Evolutionary conservation across 495 filamentous ascomycete genomes (phyloP).

Genomic region (Bacidia rubella): DNA sequence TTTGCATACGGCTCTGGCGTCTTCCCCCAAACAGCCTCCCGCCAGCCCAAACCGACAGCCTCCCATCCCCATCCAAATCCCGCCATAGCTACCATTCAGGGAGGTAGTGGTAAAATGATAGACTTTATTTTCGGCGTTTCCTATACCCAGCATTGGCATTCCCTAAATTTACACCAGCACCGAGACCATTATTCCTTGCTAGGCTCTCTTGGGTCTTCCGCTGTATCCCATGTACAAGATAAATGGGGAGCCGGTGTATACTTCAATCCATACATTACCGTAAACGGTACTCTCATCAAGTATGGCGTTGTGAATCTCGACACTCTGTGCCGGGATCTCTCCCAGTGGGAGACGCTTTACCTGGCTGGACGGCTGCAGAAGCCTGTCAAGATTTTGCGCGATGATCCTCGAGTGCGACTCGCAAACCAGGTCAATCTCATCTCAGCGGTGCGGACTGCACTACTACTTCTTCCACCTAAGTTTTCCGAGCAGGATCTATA

Average conservation of each 20-base stretch:
- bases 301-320: constrained; percentile 91
- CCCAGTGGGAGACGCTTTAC: constrained; percentile 83
- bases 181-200: constrained; percentile 84
- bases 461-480: constrained; percentile 65
- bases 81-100: constrained; percentile 67
- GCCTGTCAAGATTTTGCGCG: constrained; percentile 91
- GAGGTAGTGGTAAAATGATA: constrained; percentile 86
- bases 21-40: constrained; percentile 61
- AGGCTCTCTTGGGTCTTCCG: constrained; percentile 70
- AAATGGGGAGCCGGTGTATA: constrained; percentile 85
- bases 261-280: constrained; percentile 88
- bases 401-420: constrained; percentile 78
- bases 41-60: constrained; percentile 28
- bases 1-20: constrained; percentile 97
- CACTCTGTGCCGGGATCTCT: constrained; percentile 74
- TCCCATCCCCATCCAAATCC: constrained; percentile 63
- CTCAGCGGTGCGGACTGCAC: constrained; percentile 76
- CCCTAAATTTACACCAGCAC: constrained; percentile 74
- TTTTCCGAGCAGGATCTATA: constrained; percentile 88
- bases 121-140: constrained; percentile 96
- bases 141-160: constrained; percentile 94
- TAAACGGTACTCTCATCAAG: constrained; percentile 95
- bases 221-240: constrained; percentile 75
- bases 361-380: constrained; percentile 91
- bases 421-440: constrained; percentile 92